Base-by-base conservation (phyloP, 139 green algal genomes). In the Tetraselmis chui region DNA sequence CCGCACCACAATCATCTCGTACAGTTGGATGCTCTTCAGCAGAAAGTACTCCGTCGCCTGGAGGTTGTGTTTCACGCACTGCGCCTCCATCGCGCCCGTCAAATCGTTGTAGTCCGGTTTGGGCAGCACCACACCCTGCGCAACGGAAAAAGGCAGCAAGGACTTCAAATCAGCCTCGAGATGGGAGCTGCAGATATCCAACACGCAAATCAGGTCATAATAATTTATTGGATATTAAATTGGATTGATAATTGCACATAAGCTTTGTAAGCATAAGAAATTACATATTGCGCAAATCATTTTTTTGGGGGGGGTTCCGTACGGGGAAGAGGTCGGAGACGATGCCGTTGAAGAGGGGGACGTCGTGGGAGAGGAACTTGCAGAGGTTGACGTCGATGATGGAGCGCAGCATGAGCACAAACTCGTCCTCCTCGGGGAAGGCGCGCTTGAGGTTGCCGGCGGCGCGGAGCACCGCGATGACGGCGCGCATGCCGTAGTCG, bases 1-100 rank as follows among this genome's bases (percentile, higher is more conserved):
- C 0, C 92, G 89, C 74, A 96, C 93, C 18, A 94, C 88, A 30
- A 97, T 90, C 93, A 97, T 97, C 86, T 97, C 93, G 84, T 95
- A 97, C 67, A 97, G 89, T 87, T 97, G 91, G 29, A 91, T 94
- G 5, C 84, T 89, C 86, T 95, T 95, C 76, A 89, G 89, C 31
- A 93, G 67, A 84, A 94, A 95, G 87, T 94, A 93, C 29, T 90
- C 84, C 1, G 89, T 93, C 26, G 89, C 84, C 84, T 95, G 91
- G 79, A 94, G 88, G 86, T 93, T 92, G 59, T 82, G 77, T 32
- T 81, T n/a, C 24, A 75, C 78, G 81, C 93, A 97, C 80, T 92
- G 88, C 58, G 82, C 79, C 76, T 84, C 85, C 77, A 94, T 88
- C 1, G 91, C 90, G 23, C 76, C 84, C 28, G 75, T 83, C 28